These are phyloP conservation scores for Mollisia scopiformis DNA, from an alignment of 2,329 filamentous ascomycete genomes.

Conservation along the genomic window DNA sequence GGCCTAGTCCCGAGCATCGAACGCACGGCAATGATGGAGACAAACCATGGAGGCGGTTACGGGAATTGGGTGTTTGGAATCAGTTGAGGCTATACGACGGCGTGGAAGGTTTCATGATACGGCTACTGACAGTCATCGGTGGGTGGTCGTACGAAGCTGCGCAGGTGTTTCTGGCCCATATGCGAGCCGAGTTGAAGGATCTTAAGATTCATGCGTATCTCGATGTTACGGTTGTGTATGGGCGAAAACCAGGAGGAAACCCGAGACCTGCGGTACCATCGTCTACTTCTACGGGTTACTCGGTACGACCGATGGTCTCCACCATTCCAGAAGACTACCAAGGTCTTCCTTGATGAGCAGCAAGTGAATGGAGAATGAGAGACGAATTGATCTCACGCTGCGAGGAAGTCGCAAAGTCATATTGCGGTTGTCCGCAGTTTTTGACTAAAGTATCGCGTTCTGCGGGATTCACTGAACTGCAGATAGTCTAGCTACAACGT, in stretches of 20 bases:
- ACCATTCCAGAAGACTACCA: neutral
- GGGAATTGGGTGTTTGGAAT: conserved; percentile 26
- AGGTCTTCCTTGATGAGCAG: neutral
- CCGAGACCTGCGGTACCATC: neutral
- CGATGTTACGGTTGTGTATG: conserved; percentile 20
- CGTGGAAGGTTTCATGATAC: conserved; percentile 25
- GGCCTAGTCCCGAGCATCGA: conserved; percentile 22
- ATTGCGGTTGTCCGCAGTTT: neutral
- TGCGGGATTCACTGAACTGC: neutral
- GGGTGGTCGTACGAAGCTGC: conserved; percentile 27
- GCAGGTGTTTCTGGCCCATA: conserved; percentile 21
- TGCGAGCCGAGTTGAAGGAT: conserved; percentile 26
- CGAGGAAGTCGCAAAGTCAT: no score
- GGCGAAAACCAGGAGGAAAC: conserved; percentile 30
- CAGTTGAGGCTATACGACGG: conserved; percentile 25
- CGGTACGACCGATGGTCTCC: neutral
- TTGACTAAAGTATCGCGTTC: neutral
- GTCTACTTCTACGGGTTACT: neutral
- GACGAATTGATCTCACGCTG: no score
- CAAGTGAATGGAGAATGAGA: neutral
- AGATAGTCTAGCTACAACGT: neutral
- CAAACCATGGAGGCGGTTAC: conserved; percentile 19
- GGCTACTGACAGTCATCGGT: conserved; percentile 21
- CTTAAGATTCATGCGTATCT: conserved; percentile 24
- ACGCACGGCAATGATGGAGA: conserved; percentile 19